Conservation (phyloP, 352 stramenopile genomes). For the Phytophthora fragariaefolia region DNA sequence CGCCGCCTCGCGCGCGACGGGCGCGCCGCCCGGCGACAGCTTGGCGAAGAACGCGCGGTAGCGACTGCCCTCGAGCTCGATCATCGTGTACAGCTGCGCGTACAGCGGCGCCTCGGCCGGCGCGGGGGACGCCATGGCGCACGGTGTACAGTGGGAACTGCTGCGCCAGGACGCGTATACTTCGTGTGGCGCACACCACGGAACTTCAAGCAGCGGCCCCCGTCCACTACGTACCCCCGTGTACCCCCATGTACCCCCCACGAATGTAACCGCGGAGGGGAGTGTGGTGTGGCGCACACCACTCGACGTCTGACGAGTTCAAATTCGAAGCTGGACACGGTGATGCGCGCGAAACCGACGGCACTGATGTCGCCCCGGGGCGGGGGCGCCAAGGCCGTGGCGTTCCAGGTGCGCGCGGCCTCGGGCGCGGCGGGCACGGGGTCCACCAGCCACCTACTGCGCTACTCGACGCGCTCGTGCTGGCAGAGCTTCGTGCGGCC, state of each 20-base stretch:
- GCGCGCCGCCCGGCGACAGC: constrained; percentile 34
- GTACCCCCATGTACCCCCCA: too few species aligned
- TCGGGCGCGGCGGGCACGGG: constrained; percentile 40
- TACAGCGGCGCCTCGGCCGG: constrained; percentile 34
- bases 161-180: too few species aligned
- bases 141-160: too few species aligned
- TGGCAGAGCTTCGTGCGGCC: constrained; percentile 70
- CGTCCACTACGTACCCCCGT: too few species aligned
- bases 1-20: constrained; percentile 37
- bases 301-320: too few species aligned
- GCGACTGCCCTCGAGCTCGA: constrained; percentile 59
- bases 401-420: constrained; percentile 51
- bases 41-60: constrained; percentile 71
- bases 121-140: constrained; percentile 13
- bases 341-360: too few species aligned
- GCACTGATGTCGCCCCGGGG: too few species aligned
- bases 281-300: too few species aligned
- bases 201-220: too few species aligned
- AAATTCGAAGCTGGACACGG: too few species aligned
- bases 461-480: constrained; percentile 59
- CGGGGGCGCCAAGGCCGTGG: constrained; percentile 25
- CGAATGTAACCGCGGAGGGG: too few species aligned
- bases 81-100: constrained; percentile 63
- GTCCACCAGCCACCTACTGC: constrained; percentile 46
- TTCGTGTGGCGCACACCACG: too few species aligned